Base-by-base conservation (phyloP, 352 stramenopile genomes). In the Phytopythium montanum region DNA sequence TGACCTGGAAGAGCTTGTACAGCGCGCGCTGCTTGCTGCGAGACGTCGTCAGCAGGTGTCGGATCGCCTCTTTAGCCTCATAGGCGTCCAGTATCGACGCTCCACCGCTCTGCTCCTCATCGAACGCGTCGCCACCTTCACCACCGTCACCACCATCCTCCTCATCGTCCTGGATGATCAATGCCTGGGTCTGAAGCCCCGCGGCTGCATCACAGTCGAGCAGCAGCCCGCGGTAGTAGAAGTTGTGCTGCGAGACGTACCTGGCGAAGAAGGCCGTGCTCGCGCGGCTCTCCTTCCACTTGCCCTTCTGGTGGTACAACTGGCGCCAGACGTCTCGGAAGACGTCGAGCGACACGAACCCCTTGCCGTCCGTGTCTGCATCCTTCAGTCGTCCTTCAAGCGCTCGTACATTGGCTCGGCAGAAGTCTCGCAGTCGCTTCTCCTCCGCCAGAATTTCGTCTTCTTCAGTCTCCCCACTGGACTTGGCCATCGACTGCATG, bases 171-270 rank as follows among this genome's bases (percentile, higher is more conserved):
- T 87, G 76, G n/a, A 85, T 29, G 4, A 85, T 68, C n/a, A 92
- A 56, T 14, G 59, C 64, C 56, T 88, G 75, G 0, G 74, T 70
- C 60, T 85, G 79, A 0, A 89, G 59, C 10, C 79, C 78, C 2
- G 61, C 65, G 12, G 73, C 72, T 3, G 69, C 62, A 36, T 92
- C 78, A 50, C 86, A 79, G 42, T 92, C 78, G 23, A 92, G 65
- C 14, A 92, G 61, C 49, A 92, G 78, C 0, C 80, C 82, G 5
- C 82, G 79, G 53, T 89, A 92, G 68, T 87, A 85, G 26, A 90
- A 79, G 45, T 85, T 65, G 25, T 69, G 66, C 28, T 79, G 76
- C 5, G 77, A 67, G 14, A 86, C 60, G 61, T 89, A 89, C 50
- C 78, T 41, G 60, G 69, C 63, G 42, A 86, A 73, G 29, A 87